Conservation (phyloP, 352 stramenopile species). For the Phytophthora citricola region DNA sequence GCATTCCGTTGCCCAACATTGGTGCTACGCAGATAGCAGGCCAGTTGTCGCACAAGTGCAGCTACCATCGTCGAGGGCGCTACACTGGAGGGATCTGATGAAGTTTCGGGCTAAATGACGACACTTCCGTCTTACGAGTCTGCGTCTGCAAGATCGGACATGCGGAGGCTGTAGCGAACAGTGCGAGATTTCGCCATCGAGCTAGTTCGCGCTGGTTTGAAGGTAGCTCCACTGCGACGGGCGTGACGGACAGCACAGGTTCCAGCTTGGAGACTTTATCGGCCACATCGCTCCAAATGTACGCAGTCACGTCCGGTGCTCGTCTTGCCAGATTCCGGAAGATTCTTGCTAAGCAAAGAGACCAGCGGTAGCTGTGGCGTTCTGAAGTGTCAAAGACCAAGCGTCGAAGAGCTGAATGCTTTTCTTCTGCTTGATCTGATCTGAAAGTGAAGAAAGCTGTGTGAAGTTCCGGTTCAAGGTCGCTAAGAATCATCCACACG, state of each 20-base stretch:
- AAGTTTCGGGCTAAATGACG: slow-evolving; percentile 23
- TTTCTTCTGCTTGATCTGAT: background rate
- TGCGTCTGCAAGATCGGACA: slow-evolving; percentile 45
- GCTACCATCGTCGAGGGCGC: slow-evolving; percentile 38
- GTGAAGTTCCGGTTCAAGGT: slow-evolving; percentile 38
- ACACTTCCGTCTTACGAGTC: slow-evolving; percentile 26
- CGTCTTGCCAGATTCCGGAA: slow-evolving; percentile 47
- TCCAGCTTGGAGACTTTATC: slow-evolving; percentile 73
- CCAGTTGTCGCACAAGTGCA: slow-evolving; percentile 58
- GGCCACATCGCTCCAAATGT: slow-evolving; percentile 71
- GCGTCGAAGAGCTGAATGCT: slow-evolving; percentile 10
- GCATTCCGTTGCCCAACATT: slow-evolving; percentile 61
- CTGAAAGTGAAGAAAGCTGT: slow-evolving; percentile 43
- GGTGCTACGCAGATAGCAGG: slow-evolving; percentile 64
- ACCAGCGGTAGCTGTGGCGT: slow-evolving; percentile 65
- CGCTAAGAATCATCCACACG: slow-evolving; percentile 32
- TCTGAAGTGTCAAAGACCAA: slow-evolving; percentile 22
- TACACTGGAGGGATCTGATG: slow-evolving; percentile 23
- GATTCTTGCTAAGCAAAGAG: slow-evolving; percentile 50
- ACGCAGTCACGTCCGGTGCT: slow-evolving; percentile 61
- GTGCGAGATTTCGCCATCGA: slow-evolving; percentile 72
- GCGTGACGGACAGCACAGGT: slow-evolving; percentile 49
- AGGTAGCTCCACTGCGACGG: background rate
- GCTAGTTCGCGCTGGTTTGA: slow-evolving; percentile 42
- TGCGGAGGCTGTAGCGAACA: slow-evolving; percentile 60